Evolutionary conservation across 2,329 filamentous ascomycete genomes (phyloP).

Genomic region (Nothopassalora personata): DNA sequence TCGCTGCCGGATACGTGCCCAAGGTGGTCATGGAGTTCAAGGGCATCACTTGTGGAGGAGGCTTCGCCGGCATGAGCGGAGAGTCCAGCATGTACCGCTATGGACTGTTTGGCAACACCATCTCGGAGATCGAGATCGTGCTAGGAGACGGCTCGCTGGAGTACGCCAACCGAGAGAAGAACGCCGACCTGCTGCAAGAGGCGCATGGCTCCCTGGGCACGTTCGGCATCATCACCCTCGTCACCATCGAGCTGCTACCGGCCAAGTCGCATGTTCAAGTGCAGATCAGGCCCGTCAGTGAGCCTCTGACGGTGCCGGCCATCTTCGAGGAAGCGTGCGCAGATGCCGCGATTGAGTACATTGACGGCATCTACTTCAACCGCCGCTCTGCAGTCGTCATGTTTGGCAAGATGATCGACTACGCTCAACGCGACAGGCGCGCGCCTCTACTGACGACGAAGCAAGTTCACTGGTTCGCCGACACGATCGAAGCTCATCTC

Average conservation of each 20-base stretch:
- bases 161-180: conserved; percentile 50
- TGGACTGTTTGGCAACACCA: conserved; percentile 59
- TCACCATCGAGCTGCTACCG: conserved; percentile 44
- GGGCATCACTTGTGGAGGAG: conserved; percentile 65
- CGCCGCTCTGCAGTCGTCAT: conserved; percentile 40
- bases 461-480: conserved; percentile 49
- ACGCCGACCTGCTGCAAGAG: conserved; percentile 58
- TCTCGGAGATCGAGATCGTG: conserved; percentile 61
- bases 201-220: conserved; percentile 63
- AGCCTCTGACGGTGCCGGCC: conserved; percentile 40
- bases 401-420: conserved; percentile 40
- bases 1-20: conserved; percentile 54
- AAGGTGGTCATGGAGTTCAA: conserved; percentile 67
- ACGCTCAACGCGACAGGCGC: conserved; percentile 3
- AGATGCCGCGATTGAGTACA: conserved; percentile 41
- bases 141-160: conserved; percentile 56
- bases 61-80: conserved; percentile 62
- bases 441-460: conserved; percentile 37
- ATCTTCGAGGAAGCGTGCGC: conserved; percentile 36
- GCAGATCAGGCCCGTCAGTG: conserved; percentile 42
- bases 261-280: conserved; percentile 47
- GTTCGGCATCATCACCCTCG: conserved; percentile 59
- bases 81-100: conserved; percentile 66
- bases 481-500: conserved; percentile 33
- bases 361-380: conserved; percentile 49